A percentile compares a stretch with the other conserved stretches of the same genome.
These are phyloP conservation scores for Areca catechu DNA, from an alignment of 176 grass and related monocot genomes.

Conservation along the genomic window DNA sequence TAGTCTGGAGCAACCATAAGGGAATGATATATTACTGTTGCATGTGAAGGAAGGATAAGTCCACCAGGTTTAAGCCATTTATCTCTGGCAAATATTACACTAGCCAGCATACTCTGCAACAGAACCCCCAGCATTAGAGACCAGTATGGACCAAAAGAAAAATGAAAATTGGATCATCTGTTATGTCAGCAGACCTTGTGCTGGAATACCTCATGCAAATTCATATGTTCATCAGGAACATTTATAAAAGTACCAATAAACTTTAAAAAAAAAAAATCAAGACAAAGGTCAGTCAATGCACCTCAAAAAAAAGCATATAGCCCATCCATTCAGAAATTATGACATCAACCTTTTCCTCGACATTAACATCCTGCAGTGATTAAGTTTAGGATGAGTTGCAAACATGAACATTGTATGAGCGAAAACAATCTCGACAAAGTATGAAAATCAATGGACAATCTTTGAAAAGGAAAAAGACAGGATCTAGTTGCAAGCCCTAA, in stretches of 20 bases:
- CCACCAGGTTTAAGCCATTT: slow-evolving; percentile 93
- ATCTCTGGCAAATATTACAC: slow-evolving; percentile 87
- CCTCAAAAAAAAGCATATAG: slow-evolving; percentile 94
- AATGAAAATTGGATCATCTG: slow-evolving; percentile 9
- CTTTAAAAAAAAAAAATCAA: background rate
- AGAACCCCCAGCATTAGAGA: slow-evolving; percentile 20
- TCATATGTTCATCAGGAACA: too few species aligned
- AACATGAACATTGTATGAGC: background rate
- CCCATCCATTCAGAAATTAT: slow-evolving; percentile 99
- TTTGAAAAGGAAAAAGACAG: too few species aligned
- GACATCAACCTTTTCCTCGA: slow-evolving; percentile 86
- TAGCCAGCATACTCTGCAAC: slow-evolving; percentile 79
- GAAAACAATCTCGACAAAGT: too few species aligned
- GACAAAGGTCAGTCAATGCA: slow-evolving; percentile 4
- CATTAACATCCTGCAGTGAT: slow-evolving; percentile 52
- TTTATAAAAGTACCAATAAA: too few species aligned
- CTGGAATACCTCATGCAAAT: too few species aligned
- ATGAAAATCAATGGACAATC: too few species aligned
- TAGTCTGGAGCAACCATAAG: too few species aligned
- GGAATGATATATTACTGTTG: slow-evolving; percentile 42
- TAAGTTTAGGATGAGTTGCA: slow-evolving; percentile 15
- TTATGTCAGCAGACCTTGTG: background rate
- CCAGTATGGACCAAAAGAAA: background rate
- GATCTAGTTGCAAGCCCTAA: too few species aligned
- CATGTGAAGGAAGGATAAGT: slow-evolving; percentile 95